These are phyloP conservation scores for Globisporangium alternatum DNA, from an alignment of 352 stramenopile species.

Conservation along the genomic window DNA sequence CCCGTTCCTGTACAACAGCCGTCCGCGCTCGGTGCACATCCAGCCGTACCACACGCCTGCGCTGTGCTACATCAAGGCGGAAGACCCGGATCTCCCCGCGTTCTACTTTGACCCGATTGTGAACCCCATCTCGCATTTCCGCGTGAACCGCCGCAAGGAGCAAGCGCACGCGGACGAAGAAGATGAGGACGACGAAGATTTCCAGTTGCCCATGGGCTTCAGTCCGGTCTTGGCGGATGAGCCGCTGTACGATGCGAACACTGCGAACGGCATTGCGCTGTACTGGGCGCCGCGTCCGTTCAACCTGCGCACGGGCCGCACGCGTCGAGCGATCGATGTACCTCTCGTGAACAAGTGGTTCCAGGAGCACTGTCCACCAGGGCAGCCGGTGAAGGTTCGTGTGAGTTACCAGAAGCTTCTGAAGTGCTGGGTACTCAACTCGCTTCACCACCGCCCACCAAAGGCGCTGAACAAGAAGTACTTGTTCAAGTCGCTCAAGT, in stretches of 20 bases:
- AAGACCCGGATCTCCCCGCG: constrained; percentile 93
- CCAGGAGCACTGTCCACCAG: constrained; percentile 96
- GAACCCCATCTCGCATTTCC: constrained; percentile 97
- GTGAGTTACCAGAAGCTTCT: constrained; percentile 99
- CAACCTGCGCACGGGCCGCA: constrained; percentile 95
- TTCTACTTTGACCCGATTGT: constrained; percentile 98
- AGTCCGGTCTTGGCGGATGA: constrained; percentile 90
- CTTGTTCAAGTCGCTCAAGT: constrained; percentile 98
- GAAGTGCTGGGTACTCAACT: constrained; percentile 99
- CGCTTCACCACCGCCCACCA: constrained; percentile 91
- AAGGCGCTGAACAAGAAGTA: constrained; percentile 98
- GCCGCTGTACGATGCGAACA: constrained; percentile 95
- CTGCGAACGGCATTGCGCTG: constrained; percentile 95
- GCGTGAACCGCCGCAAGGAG: constrained; percentile 62
- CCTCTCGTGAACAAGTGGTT: constrained; percentile 99
- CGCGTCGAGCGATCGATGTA: constrained; percentile 95
- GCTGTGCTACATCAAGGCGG: constrained; percentile 96
- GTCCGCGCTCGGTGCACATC: constrained; percentile 94
- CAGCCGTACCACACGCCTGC: constrained; percentile 96
- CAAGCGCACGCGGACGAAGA: constrained; percentile 46
- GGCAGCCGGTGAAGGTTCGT: constrained; percentile 99
- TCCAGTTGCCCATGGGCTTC: constrained; percentile 86
- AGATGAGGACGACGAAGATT: constrained; percentile 87
- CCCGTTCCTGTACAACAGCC: constrained; percentile 99
- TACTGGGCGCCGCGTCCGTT: constrained; percentile 98